These are phyloP conservation scores for Fragaria ananassa DNA, from an alignment of 306 rosid genomes.

Conservation along the genomic window DNA sequence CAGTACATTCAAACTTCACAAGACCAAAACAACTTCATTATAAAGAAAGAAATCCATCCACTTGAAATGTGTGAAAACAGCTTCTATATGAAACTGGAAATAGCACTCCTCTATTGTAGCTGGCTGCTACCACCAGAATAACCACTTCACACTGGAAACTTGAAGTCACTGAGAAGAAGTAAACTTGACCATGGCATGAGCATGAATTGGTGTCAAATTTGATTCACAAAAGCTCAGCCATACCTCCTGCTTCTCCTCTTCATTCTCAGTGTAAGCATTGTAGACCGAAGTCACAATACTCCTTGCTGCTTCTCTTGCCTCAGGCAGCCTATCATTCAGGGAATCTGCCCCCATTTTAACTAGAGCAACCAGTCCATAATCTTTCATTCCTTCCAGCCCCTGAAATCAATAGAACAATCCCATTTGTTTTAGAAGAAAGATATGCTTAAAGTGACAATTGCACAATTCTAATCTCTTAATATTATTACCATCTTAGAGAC, in stretches of 20 bases:
- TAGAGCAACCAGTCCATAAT: constrained; percentile 57
- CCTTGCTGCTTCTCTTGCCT: constrained; percentile 92
- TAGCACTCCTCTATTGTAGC: not conserved
- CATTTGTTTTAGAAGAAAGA: not conserved
- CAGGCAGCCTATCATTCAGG: constrained; percentile 84
- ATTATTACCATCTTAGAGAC: constrained; percentile 70
- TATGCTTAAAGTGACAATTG: not conserved
- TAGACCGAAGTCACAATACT: constrained; percentile 51
- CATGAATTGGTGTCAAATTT: constrained; percentile 58
- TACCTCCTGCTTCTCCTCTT: constrained; percentile 62
- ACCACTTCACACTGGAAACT: not conserved
- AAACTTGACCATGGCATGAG: constrained; percentile 63
- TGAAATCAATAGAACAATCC: constrained; percentile 24
- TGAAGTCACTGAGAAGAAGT: constrained; percentile 33
- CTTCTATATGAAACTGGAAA: constrained; percentile 18
- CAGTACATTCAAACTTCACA: not conserved
- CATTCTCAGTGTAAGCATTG: constrained; percentile 43
- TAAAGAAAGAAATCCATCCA: not conserved
- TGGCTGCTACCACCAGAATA: not conserved
- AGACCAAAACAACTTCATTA: not conserved
- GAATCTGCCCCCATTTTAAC: constrained; percentile 67
- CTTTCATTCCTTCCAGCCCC: constrained; percentile 71
- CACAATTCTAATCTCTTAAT: not conserved
- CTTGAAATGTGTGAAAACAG: constrained; percentile 1
- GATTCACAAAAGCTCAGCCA: constrained; percentile 88